Evolutionary conservation across 1,284 basidiomycete genomes (phyloP), one percentile per base, ranked within the genome.

Genomic region (Ganoderma lingzhi): DNA sequence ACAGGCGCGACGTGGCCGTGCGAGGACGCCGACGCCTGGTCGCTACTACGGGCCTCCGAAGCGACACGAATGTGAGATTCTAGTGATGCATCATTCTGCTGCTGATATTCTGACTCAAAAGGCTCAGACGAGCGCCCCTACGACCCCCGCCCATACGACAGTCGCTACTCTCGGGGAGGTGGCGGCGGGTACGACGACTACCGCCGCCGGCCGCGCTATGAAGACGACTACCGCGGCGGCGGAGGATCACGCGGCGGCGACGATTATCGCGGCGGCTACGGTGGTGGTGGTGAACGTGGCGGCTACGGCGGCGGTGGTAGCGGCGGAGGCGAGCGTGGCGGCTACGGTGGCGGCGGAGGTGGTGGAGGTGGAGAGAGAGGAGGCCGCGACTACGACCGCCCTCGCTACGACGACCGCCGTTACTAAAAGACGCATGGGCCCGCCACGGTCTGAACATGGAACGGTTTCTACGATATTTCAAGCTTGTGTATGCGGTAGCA

Each of bases 1-100:
- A 19, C 71, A 96, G 95, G 97, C 97, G 77, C 94, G 95, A 72
- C 93, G 97, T 78, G 96, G 93, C 69, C 93, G 97, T 75, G 96
- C 96, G 28, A 89, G 97, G 72, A 98, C 96, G 6, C 97, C 97
- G 3, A 99, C 97, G 14, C 97, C 97, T 17, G 97, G 97, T 61
- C 86, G 93, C 68, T 99, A 99, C 88, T 95, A 94, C 75, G 96
- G 96, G 0, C 95, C 96, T 51, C 93, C 95, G 66, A 96, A 96
- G 82, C 87, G 92, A 60, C 84, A 86, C 66, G 91, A 92, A 69
- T 80, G 88, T 89, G 75, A 55, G 83, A 15, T 63, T 53, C 15
- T 14, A 23, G 41, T 64, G 15, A 41, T 30, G 3, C 9, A 48
- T 61, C 60, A 48, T 12, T 30, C n/a, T 30, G 19, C 53, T 37